Evolutionary conservation across 306 rosid species (phyloP), one percentile per base, ranked within the genome.

Genomic region (Amphicarpaea edgeworthii): DNA sequence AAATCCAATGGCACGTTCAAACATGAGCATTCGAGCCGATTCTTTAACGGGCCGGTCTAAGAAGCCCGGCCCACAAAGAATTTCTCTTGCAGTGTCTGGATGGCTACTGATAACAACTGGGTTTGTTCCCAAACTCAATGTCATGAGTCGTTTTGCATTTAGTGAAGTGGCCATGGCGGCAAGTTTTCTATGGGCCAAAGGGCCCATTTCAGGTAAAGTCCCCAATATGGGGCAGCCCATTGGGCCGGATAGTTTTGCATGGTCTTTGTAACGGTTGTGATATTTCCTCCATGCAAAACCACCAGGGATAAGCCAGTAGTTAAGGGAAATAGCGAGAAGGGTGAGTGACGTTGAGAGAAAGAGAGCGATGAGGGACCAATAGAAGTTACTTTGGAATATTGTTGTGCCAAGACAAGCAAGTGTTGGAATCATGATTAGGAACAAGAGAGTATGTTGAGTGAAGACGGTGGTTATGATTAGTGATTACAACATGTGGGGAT

Each of bases 191-290:
- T 91, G 95, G 72, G 91, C 90, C 1, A 89, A 81, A 3, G 87
- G 51, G 19, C 88, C 83, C 89, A 77, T 85, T 10, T 82, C 75
- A 3, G 93, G 87, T 40, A 91, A 46, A 12, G 53, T 75, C 8
- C 97, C 93, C 8, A 91, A 6, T 0, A 91, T 17, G 2, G 88
- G 92, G 93, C 97, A 91, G 1, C 95, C 95, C 3, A 68, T 55
- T 4, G 95, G 87, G 0, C 95, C 93, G 0, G 21, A 5, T 2
- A 73, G 26, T 71, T 60, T 58, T 24, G 65, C 37, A 30, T 4
- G 37, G 37, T 5, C 37, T 30, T 30, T 41, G 20, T 20, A 11
- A 59, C 26, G 65, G 20, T 26, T 26, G 55, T 73, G 60, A 32
- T 68, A 72, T 38, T 30, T 30, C 37, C 90, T 82, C 97, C 97